These are phyloP conservation scores for Aspergillus incahuasiensis DNA, from an alignment of 495 filamentous ascomycete genomes.

Conservation along the genomic window DNA sequence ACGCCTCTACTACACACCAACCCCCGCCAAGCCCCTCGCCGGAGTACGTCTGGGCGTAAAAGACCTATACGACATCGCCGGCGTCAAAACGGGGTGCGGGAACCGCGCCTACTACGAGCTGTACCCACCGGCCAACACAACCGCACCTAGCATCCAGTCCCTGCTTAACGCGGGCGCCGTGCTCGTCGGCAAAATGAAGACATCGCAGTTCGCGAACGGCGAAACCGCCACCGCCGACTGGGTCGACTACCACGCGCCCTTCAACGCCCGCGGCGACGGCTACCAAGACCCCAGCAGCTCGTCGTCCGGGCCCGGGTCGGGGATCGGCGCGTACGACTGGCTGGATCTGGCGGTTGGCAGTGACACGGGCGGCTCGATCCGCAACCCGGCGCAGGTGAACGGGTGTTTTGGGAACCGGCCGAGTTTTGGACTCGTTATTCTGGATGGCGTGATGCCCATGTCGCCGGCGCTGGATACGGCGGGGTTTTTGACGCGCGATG, in stretches of 20 bases:
- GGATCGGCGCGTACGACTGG: constrained; percentile 37
- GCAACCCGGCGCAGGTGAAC: constrained; percentile 21
- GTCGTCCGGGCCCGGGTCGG: constrained; percentile 35
- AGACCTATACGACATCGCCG: constrained; percentile 42
- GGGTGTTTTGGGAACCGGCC: constrained; percentile 27
- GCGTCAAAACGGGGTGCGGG: constrained; percentile 37
- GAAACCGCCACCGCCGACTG: constrained; percentile 35
- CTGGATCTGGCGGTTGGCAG: constrained; percentile 44
- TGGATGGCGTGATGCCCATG: constrained; percentile 40
- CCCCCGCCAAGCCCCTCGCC: constrained; percentile 29
- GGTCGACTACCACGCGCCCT: constrained; percentile 40
- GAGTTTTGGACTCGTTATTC: constrained; percentile 17
- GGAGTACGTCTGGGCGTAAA: constrained; percentile 41
- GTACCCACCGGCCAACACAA: constrained; percentile 28
- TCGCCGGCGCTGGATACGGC: constrained; percentile 44
- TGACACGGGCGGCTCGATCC: constrained; percentile 43
- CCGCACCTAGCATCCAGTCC: constrained; percentile 29
- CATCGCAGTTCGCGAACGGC: constrained; percentile 42
- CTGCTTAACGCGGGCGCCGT: constrained; percentile 43
- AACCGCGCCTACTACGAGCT: constrained; percentile 38
- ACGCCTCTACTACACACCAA: constrained; percentile 34
- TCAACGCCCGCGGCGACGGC: constrained; percentile 42
- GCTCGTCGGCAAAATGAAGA: constrained; percentile 46
- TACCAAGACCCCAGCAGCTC: constrained; percentile 39
- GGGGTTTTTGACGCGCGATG: constrained; percentile 46